Evolutionary conservation across 2,329 filamentous ascomycete species (phyloP), one percentile per base, ranked within the genome.

Genomic region (Penicillium janthinellum): DNA sequence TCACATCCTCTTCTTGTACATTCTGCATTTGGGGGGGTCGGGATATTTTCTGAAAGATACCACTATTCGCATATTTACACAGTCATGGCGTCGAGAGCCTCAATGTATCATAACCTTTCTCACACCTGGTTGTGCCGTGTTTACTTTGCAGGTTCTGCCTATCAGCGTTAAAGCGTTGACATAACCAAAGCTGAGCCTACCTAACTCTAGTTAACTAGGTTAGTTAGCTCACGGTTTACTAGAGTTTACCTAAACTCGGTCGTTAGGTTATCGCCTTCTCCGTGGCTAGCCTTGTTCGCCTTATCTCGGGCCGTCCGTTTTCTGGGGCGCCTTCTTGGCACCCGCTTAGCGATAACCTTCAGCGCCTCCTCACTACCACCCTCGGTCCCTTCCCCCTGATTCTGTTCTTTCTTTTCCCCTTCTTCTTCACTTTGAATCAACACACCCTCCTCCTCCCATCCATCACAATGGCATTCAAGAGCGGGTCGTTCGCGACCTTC

Each of bases 401-500:
- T 48, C 61, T 54, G 39, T 39, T 50, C 49, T 58, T 17, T 22
- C 44, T 45, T 49, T 31, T 49, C 11, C 20, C 51, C 44, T 56
- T 37, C 55, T 52, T 56, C 49, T 34, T 54, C 42, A 42, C 49
- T 31, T 38, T 31, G 25, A 41, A 11, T 45, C 15, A 49, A 31
- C 5, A 52, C n/a, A 52, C 8, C 14, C 17, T 53, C 45, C 20
- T 52, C 53, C 50, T 39, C n/a, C 42, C 44, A 47, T 39, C 15
- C 54, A 28, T 48, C 62, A 62, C 39, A 45, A 79, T 78, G 77
- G 72, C 74, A 47, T 70, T 76, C 59, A 70, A 70, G 59, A 75
- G 69, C 51, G 81, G 82, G 71, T 92, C 92, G 52, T 99, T 99
- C 76, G 92, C 93, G 78, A 97, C 95, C 49, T 97, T 96, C 75